Base-by-base conservation (phyloP, 2,329 filamentous ascomycete species). In the Madurella fahalii region DNA sequence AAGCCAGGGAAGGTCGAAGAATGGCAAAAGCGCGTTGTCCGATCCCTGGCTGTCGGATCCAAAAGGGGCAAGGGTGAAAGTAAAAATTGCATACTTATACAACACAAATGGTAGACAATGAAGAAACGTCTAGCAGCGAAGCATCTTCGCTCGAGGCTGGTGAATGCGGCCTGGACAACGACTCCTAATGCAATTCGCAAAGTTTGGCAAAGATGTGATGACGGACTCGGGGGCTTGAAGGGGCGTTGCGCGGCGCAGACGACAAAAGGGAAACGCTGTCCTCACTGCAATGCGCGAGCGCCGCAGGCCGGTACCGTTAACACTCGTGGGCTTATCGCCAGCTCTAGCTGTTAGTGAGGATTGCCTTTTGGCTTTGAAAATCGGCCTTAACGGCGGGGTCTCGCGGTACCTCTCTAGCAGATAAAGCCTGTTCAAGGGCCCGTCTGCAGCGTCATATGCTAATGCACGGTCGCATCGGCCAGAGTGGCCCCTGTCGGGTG, bases 251-350 rank as follows among this genome's bases (percentile, higher is more conserved):
- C 45, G 49, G 47, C 47, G 34, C 51, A 58, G 55, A 30, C 50
- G 47, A 47, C 49, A 32, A 57, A 61, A 60, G 56, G 54, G 57
- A 54, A 63, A 63, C 61, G 58, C 61, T 62, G 61, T 61, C 61
- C 61, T 63, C 56, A 62, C 58, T 52, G 42, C 52, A 44, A 40
- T 18, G 47, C 39, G 40, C 31, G 43, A 30, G 41, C 20, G 51
- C 39, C 40, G 46, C 42, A 18, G 42, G 42, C 8, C 16, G 37
- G 37, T 25, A 34, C 45, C 49, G 8, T 43, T 56, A 57, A 42
- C 54, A 54, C 18, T 31, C 42, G 16, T 37, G 45, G 8, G 15
- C 47, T 58, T 58, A 56, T 57, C 53, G 31, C 16, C n/a, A 40
- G n/a, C 18, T 11, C 2, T 9, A 2, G 2, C 16, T 55, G 48